Base-by-base conservation (phyloP, 768 basidiomycete species). In the Suillus subaureus region DNA sequence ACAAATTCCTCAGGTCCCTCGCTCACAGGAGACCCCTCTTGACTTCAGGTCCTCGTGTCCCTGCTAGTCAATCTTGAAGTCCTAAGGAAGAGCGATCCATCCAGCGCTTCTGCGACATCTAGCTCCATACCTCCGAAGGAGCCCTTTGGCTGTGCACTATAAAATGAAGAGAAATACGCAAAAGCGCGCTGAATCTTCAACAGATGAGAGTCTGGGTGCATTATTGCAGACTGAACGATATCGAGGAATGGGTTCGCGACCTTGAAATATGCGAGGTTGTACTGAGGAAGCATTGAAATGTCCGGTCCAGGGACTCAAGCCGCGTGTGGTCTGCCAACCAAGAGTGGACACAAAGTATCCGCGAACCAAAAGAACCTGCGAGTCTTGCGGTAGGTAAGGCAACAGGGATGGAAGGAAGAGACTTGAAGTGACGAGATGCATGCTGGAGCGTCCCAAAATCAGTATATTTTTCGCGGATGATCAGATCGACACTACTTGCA, bases 221-320 rank as follows among this genome's bases (percentile, higher is more conserved):
- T 54, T 47, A 83, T 71, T 13, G 78, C 70, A 4, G 75, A 74
- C 61, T 83, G 77, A 52, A 84, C 70, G 67, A 84, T 73, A 0
- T 76, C 72, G 4, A 81, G 64, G 78, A 83, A 84, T 0, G 74
- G 70, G 61, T 83, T 83, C 2, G 80, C 77, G 23, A 58, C 57
- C n/a, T 39, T 18, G 26, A 64, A 2, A 68, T 67, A 1, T 66
- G 66, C 26, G 64, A 69, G 2, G 67, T 68, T 9, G 64, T 68
- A 37, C 51, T 9, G 70, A 78, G 74, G 63, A 81, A 78, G 0
- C 67, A 66, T 52, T 70, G 69, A n/a, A 66, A 82, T 70, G n/a
- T 75, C 67, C 33, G 78, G 62, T 2, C 39, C 42, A 0, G 79
- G 80, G 18, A n/a, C n/a, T n/a, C n/a, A 68, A 71, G 12, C 79